phyloP scores from a whole-genome alignment of 148 eudicot species.

The Diospyros kaki region DNA sequence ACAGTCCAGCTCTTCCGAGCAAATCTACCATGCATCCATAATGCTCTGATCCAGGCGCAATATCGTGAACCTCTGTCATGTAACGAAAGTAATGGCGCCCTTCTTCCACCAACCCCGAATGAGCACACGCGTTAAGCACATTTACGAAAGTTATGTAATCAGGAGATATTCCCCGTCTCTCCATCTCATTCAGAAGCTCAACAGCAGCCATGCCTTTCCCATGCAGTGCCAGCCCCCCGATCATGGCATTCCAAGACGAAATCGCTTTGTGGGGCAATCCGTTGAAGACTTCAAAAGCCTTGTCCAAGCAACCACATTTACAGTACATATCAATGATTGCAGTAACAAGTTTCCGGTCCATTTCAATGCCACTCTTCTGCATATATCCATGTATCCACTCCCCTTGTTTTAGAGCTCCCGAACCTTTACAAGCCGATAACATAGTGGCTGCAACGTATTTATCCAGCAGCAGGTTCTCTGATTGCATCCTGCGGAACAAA shows the following conservation, averaged over 20 bases:
- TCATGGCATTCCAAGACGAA: constrained; percentile 77
- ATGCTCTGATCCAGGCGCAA: constrained; percentile 57
- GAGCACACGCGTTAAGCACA: constrained; percentile 67
- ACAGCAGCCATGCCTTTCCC: constrained; percentile 62
- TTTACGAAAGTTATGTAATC: constrained; percentile 65
- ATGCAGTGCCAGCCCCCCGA: constrained; percentile 67
- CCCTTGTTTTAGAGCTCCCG: constrained; percentile 61
- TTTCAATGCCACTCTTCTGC: constrained; percentile 35
- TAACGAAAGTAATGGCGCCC: constrained; percentile 48
- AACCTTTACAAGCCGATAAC: constrained; percentile 68
- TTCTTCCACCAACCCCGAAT: constrained; percentile 55
- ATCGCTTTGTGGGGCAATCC: constrained; percentile 40
- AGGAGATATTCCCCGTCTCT: constrained; percentile 31
- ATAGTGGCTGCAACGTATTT: constrained; percentile 64
- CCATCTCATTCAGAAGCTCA: constrained; percentile 59
- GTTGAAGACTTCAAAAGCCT: constrained; percentile 49
- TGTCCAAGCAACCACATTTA: constrained; percentile 64
- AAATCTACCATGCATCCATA: constrained; percentile 74
- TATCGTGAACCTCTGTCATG: constrained; percentile 48
- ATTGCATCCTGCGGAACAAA: constrained; percentile 54
- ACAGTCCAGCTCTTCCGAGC: constrained; percentile 58
- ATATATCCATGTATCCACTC: constrained; percentile 47
- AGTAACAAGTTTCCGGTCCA: constrained; percentile 56
- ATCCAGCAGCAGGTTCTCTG: constrained; percentile 39
- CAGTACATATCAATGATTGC: constrained; percentile 67